Base-by-base conservation (phyloP, 768 basidiomycete genomes). In the Podaxis rugospora region DNA sequence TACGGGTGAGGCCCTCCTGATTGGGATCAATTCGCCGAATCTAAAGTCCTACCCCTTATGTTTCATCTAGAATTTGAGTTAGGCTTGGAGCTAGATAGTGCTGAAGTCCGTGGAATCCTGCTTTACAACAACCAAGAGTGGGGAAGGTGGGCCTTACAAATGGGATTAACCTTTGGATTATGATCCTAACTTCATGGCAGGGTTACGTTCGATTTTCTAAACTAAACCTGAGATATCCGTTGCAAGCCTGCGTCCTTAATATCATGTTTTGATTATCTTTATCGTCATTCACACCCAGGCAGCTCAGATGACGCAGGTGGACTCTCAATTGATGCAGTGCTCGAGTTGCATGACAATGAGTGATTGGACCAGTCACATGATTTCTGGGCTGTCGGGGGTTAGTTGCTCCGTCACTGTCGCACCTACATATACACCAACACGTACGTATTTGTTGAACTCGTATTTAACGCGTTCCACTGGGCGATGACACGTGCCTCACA, bases 31-130 rank as follows among this genome's bases (percentile, higher is more conserved):
- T 1, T 0, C 0, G 21, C 11, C 21, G 9, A 49, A 11, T 3
- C 9, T 49, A 7, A 44, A 44, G 42, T 44, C n/a, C 47, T 1
- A 7, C 18, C 27, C 47, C 21, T 49, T 23, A 23, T 23, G 32
- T 54, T 25, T 64, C 57, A 42, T 44, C 47, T 46, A 92, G 90
- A 93, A 69, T 94, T 93, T 65, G 91, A 93, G 70, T 82, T 93
- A 2, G 92, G 88, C 6, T 74, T 93, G 62, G 92, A 92, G 73
- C 74, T 93, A 67, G 91, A 93, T 70, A 91, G 90, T 64, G 90
- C 88, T 59, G 92, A 93, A 75, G 90, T 93, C 67, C 87, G 92
- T 59, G 92, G 91, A 21, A 85, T 91, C 61, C 70, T 93, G 62
- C 72, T 92, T 50, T 87, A 87, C 68, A 84, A 89, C 56, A 85